These are phyloP conservation scores for Beta lomatogona DNA, from an alignment of 179 eudicot genomes.

Conservation along the genomic window DNA sequence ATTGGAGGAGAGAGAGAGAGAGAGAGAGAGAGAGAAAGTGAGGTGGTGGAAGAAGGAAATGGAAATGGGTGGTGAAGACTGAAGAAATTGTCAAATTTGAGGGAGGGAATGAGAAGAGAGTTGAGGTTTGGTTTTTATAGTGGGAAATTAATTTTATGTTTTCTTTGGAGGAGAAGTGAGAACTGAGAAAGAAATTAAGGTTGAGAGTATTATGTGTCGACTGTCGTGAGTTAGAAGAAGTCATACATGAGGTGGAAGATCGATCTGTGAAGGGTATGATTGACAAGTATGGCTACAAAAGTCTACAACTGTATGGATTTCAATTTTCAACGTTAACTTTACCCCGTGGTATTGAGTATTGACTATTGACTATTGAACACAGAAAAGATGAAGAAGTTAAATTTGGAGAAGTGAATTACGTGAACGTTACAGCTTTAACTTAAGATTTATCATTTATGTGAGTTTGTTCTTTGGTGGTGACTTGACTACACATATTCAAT, in stretches of 20 bases:
- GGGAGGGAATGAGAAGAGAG: neutral
- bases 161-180: too few species aligned
- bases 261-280: neutral
- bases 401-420: too few species aligned
- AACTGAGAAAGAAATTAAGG: too few species aligned
- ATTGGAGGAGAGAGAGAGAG: neutral
- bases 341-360: too few species aligned
- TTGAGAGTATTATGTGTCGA: neutral
- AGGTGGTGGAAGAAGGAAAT: neutral
- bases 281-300: neutral
- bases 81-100: neutral
- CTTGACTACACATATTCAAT: too few species aligned
- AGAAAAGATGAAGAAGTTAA: neutral
- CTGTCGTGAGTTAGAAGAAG: neutral
- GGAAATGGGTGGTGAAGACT: neutral
- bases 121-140: too few species aligned
- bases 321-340: neutral
- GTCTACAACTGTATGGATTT: too few species aligned
- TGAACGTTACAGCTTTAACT: too few species aligned
- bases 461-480: too few species aligned
- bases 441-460: too few species aligned
- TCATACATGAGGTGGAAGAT: conserved; percentile 1
- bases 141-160: too few species aligned
- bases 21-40: neutral
- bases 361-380: neutral